Evolutionary conservation across 768 basidiomycete species (phyloP), one percentile per base, ranked within the genome.

Genomic region (Rhizopogon roseolus): DNA sequence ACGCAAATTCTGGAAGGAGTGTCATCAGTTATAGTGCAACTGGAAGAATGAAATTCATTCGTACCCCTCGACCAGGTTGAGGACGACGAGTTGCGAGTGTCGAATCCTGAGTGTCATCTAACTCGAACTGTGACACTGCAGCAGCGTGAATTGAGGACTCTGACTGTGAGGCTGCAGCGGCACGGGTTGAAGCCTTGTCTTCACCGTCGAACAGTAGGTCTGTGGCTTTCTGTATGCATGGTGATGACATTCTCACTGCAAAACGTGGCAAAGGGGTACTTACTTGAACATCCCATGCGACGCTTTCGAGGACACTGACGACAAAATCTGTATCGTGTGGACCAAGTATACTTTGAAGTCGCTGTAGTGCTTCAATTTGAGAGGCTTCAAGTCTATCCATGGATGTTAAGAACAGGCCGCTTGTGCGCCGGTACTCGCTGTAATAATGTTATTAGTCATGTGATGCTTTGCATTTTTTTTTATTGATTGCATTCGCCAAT

Each of bases 211-310:
- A 25, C 5, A 57, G 37, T 4, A 57, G 25, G 37, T 55, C 54
- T 27, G 56, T 50, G 41, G 56, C 56, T 27, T 44, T 41, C 56
- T 57, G 13, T 13, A 13, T 22, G n/a, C 28, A 25, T 40, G 29
- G 22, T 22, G 22, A 22, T 22, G 39, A 27, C 17, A 14, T n/a
- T 39, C 17, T 6, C 22, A 37, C 36, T 5, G 14, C 37, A 5
- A 17, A 22, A 16, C 19, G 14, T 6, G 17, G 17, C 16, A 28
- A 6, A 4, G 25, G 4, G 6, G 17, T 6, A 58, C 76, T 58
- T 51, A 85, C 86, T 76, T 85, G 76, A 32, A 90, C 79, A 70
- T 88, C 81, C 86, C 86, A 90, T 46, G 76, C 77, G 8, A 86
- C 84, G 53, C 78, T 82, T 38, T 75, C 67, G 14, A 90, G 72